Percentiles rank a stretch among this genome's conserved stretches.
These are phyloP conservation scores for Fraxinus ornus DNA, from an alignment of 305 asterid species.

Conservation along the genomic window DNA sequence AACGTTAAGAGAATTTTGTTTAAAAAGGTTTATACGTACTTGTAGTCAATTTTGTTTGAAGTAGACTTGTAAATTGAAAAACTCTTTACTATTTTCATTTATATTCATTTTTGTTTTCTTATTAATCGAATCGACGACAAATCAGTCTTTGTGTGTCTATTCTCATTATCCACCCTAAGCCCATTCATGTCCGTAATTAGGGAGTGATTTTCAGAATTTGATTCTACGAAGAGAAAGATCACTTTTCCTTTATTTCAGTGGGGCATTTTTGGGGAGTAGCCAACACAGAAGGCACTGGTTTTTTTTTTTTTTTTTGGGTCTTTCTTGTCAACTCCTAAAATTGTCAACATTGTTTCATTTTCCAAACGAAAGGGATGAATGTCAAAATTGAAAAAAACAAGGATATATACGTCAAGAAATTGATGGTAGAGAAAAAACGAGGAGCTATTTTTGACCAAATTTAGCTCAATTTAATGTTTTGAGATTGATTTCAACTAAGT, in stretches of 20 bases:
- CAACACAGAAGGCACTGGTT: too few species aligned
- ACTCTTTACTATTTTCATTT: neutral
- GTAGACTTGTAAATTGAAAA: too few species aligned
- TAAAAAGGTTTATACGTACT: too few species aligned
- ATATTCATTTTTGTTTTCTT: neutral
- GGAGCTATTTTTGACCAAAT: too few species aligned
- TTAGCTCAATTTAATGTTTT: too few species aligned
- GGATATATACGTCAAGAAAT: neutral
- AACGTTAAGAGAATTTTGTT: neutral
- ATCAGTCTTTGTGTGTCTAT: neutral
- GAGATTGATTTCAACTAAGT: neutral
- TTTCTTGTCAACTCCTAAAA: too few species aligned
- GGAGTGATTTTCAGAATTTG: too few species aligned
- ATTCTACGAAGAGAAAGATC: neutral
- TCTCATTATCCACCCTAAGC: too few species aligned
- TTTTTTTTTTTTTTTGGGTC: too few species aligned
- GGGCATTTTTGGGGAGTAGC: too few species aligned
- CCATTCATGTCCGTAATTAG: neutral
- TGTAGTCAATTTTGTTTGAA: too few species aligned
- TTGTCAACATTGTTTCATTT: too few species aligned
- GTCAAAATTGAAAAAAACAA: neutral
- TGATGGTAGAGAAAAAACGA: neutral
- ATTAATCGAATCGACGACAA: neutral
- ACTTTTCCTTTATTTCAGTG: neutral
- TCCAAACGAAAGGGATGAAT: neutral